A percentile compares a stretch with the other conserved stretches of the same genome.
Conservation (phyloP, 371 early-diverging fungal genomes). For the Mortierella polycephala region DNA sequence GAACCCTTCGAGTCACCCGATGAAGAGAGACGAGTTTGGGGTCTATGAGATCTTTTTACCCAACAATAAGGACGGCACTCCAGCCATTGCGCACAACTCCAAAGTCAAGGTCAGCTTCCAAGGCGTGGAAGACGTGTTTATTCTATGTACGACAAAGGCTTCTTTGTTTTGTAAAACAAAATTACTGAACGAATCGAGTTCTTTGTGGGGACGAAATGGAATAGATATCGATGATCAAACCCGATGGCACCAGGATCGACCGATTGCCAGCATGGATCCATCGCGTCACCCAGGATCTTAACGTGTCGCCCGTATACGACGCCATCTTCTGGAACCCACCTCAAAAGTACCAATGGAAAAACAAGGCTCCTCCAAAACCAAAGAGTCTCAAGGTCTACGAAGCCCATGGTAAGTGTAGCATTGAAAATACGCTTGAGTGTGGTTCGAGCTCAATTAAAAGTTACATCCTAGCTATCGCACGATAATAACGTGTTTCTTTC, state of each 20-base stretch:
- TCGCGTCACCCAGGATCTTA: conserved; percentile 88
- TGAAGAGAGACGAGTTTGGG: conserved; percentile 84
- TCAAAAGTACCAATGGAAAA: conserved; percentile 75
- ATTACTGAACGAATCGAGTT: background rate
- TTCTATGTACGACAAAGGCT: too few species aligned
- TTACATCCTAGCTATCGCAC: background rate
- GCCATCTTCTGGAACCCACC: conserved; percentile 95
- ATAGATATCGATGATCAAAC: conserved; percentile 79
- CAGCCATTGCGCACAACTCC: conserved; percentile 84
- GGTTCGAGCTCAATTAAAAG: conserved; percentile 18
- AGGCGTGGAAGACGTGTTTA: too few species aligned
- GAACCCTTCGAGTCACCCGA: conserved; percentile 78
- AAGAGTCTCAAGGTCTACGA: conserved; percentile 85
- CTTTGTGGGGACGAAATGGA: background rate
- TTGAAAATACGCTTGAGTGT: conserved; percentile 92
- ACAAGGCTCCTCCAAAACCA: conserved; percentile 76
- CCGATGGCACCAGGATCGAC: conserved; percentile 84
- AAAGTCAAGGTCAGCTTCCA: conserved; percentile 81
- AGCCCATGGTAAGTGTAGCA: conserved; percentile 73
- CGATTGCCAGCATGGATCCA: conserved; percentile 92
- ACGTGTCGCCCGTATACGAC: conserved; percentile 84
- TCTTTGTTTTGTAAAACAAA: background rate
- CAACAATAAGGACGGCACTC: conserved; percentile 66
- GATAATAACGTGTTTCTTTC: background rate
- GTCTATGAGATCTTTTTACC: conserved; percentile 81